Conservation (phyloP, 495 filamentous ascomycete genomes). For the Echria macrotheca region DNA sequence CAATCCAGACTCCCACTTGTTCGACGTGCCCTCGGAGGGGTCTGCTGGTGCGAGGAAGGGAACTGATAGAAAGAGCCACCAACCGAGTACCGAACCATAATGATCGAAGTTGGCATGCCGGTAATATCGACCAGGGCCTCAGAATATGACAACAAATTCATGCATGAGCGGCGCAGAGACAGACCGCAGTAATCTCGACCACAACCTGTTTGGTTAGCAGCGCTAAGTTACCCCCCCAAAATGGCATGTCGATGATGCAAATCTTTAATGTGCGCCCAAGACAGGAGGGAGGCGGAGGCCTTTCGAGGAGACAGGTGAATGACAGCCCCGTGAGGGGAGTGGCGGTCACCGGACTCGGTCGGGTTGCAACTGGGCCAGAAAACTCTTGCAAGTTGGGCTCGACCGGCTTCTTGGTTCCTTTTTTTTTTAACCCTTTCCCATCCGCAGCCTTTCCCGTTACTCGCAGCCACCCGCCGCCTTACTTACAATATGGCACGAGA, state of each 20-base stretch:
- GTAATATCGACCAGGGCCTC: constrained; percentile 30
- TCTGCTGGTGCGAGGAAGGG: background rate
- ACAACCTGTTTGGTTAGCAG: constrained; percentile 15
- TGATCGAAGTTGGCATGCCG: constrained; percentile 19
- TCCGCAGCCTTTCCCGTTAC: constrained; percentile 1
- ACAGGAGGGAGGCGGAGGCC: background rate
- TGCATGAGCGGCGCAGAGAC: constrained; percentile 32
- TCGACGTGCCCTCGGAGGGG: constrained; percentile 8
- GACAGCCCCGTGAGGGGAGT: constrained; percentile 5
- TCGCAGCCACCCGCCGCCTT: constrained; percentile 12
- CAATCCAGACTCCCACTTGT: too few relatives aligned
- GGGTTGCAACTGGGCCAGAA: constrained; percentile 23
- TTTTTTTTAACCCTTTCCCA: constrained; percentile 1
- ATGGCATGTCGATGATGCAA: constrained; percentile 15
- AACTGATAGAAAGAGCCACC: constrained; percentile 1
- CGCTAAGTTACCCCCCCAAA: constrained; percentile 12
- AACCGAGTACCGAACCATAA: constrained; percentile 7
- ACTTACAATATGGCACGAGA: constrained; percentile 11
- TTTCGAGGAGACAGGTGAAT: constrained; percentile 2
- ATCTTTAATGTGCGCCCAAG: constrained; percentile 7
- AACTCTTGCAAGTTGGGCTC: constrained; percentile 22
- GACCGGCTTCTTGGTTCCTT: constrained; percentile 13
- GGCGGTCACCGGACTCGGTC: constrained; percentile 12
- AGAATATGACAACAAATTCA: constrained; percentile 38
- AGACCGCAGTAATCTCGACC: constrained; percentile 11